Evolutionary conservation across 176 grass and related monocot genomes (phyloP).

Genomic region (Bothriochloa decipiens): DNA sequence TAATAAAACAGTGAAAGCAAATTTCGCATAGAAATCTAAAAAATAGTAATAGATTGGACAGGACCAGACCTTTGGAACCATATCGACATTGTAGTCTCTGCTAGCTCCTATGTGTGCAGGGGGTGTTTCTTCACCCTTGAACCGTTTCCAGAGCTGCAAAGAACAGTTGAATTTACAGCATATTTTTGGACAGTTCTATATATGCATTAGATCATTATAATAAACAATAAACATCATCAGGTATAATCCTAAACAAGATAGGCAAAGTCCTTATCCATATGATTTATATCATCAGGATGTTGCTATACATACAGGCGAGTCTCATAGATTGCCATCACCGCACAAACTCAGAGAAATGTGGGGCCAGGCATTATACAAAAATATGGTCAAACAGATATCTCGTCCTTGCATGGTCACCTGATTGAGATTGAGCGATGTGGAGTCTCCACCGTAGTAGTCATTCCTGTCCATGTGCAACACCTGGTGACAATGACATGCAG

Average conservation of each 20-base stretch:
- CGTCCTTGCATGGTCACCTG: constrained; percentile 42
- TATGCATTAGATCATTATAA: background rate
- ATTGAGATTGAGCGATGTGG: constrained; percentile 78
- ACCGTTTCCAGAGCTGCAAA: constrained; percentile 87
- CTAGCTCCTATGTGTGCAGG: constrained; percentile 62
- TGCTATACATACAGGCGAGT: background rate
- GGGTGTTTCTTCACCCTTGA: constrained; percentile 64
- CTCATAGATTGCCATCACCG: background rate
- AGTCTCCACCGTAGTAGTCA: constrained; percentile 90
- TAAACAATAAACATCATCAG: background rate
- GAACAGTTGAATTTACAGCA: background rate
- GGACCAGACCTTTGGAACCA: constrained; percentile 79
- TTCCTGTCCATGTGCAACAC: constrained; percentile 95
- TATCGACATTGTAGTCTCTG: constrained; percentile 97
- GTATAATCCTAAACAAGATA: background rate
- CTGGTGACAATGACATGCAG: constrained; percentile 37
- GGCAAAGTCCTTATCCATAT: background rate
- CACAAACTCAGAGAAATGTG: background rate
- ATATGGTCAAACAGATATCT: too few relatives aligned
- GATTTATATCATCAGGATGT: background rate
- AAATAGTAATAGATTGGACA: background rate
- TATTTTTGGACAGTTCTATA: background rate
- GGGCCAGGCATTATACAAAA: too few relatives aligned
- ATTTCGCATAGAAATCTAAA: background rate
- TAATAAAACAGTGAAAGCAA: background rate